A percentile compares a stretch with the other conserved stretches of the same genome.
These are phyloP conservation scores for Eremothecium coryli DNA, from an alignment of 1,139 yeast species.

Conservation along the genomic window DNA sequence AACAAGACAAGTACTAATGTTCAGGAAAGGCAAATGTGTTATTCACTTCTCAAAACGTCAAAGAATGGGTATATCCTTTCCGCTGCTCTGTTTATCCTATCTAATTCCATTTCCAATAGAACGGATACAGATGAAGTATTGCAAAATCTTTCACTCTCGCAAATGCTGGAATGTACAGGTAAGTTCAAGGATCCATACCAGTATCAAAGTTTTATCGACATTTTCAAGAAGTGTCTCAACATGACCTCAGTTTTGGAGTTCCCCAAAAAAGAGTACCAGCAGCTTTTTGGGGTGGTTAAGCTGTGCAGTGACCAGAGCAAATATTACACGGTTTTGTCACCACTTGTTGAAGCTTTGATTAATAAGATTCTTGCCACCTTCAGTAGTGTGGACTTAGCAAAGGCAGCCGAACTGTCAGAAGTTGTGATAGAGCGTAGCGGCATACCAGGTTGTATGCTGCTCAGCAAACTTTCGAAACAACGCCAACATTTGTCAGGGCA, in stretches of 20 bases:
- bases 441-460: conserved; percentile 17
- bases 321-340: conserved; percentile 19
- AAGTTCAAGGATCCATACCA: conserved; percentile 26
- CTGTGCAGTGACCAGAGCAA: conserved; percentile 22
- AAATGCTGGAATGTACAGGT: conserved; percentile 11
- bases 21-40: conserved; percentile 15
- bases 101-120: conserved; percentile 21
- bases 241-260: conserved; percentile 18
- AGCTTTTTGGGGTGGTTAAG: conserved; percentile 14
- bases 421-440: conserved; percentile 19
- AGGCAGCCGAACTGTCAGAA: conserved; percentile 10
- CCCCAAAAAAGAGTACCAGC: conserved; percentile 9
- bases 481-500: conserved; percentile 7
- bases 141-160: conserved; percentile 10
- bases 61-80: conserved; percentile 19
- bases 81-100: conserved; percentile 20
- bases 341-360: conserved; percentile 19
- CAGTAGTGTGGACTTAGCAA: conserved; percentile 17
- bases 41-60: conserved; percentile 10
- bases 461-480: conserved; percentile 23
- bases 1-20: conserved; percentile 16
- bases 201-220: conserved; percentile 27
- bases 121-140: conserved; percentile 16
- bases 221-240: conserved; percentile 23
- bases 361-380: conserved; percentile 23